These are phyloP conservation scores for Candida ulmi DNA, from an alignment of 805 yeast genomes.

Conservation along the genomic window DNA sequence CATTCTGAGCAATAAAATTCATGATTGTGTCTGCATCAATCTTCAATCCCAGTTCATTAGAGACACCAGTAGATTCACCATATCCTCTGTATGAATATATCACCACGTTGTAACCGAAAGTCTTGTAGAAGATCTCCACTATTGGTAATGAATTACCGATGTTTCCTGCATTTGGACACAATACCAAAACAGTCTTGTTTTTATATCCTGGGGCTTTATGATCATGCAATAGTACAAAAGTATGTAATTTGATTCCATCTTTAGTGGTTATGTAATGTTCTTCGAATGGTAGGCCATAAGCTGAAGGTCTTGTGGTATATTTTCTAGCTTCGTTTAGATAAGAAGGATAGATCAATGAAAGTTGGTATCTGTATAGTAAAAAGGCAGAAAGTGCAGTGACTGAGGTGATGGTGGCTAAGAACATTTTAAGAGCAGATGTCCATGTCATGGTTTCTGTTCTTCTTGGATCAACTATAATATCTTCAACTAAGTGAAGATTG, in stretches of 20 bases:
- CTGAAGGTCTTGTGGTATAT: constrained; percentile 72
- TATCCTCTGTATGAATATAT: constrained; percentile 89
- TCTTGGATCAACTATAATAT: too few species aligned
- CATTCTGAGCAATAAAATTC: constrained; percentile 48
- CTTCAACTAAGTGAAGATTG: too few species aligned
- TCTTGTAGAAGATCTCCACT: constrained; percentile 58
- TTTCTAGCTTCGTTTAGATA: constrained; percentile 67
- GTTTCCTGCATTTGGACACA: constrained; percentile 94
- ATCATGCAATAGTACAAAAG: constrained; percentile 56
- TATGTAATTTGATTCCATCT: constrained; percentile 66
- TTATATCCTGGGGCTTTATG: constrained; percentile 30
- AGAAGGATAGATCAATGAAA: constrained; percentile 76
- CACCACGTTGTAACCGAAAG: constrained; percentile 69
- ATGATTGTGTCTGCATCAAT: constrained; percentile 73
- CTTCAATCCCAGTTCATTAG: constrained; percentile 77
- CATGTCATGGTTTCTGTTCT: not conserved
- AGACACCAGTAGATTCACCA: constrained; percentile 71
- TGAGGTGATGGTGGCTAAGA: constrained; percentile 37
- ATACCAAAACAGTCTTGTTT: constrained; percentile 66
- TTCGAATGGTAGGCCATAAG: constrained; percentile 61
- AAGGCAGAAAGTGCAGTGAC: constrained; percentile 39
- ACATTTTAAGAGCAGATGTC: constrained; percentile 26
- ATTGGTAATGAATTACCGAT: constrained; percentile 88
- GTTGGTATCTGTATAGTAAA: constrained; percentile 59
- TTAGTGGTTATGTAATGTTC: constrained; percentile 52